Percentiles rank a stretch among this genome's conserved stretches.
These are phyloP conservation scores for Ceratocystis lukuohia DNA, from an alignment of 2,329 filamentous ascomycete genomes.

Conservation along the genomic window DNA sequence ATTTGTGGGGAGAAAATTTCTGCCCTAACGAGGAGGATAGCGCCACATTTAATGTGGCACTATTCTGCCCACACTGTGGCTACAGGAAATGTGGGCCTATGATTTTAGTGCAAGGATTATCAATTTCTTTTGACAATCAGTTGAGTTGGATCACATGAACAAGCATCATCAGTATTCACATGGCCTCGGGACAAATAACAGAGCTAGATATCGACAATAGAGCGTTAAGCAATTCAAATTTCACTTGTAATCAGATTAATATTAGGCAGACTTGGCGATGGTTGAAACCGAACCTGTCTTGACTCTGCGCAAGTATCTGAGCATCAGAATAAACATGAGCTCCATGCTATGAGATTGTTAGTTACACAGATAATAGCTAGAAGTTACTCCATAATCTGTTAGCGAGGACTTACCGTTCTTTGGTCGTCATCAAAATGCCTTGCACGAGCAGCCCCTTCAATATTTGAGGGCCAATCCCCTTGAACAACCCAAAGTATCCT, in stretches of 20 bases:
- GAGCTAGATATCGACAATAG: no score
- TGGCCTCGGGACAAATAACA: no score
- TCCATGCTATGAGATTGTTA: slow-evolving; percentile 51
- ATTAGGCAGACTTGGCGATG: slow-evolving; percentile 1
- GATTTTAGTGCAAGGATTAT: not conserved
- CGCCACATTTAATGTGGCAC: slow-evolving; percentile 8
- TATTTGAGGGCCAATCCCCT: slow-evolving; percentile 90
- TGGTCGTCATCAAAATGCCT: slow-evolving; percentile 97
- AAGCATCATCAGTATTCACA: not conserved
- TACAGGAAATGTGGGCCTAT: not conserved
- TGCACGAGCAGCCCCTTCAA: slow-evolving; percentile 87
- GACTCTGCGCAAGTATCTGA: slow-evolving; percentile 65
- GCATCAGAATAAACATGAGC: slow-evolving; percentile 70
- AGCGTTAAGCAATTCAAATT: not conserved
- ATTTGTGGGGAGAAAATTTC: slow-evolving; percentile 20
- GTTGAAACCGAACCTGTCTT: slow-evolving; percentile 26
- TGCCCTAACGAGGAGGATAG: slow-evolving; percentile 21
- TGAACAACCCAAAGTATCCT: slow-evolving; percentile 73
- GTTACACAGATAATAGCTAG: not conserved
- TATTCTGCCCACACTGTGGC: not conserved
- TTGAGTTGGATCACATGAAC: not conserved
- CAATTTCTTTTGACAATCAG: not conserved
- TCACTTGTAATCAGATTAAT: not conserved
- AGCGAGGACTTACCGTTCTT: slow-evolving; percentile 59
- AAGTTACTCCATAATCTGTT: not conserved